Conservation (phyloP, 2,329 filamentous ascomycete genomes). For the Lachnellula subtilissima region DNA sequence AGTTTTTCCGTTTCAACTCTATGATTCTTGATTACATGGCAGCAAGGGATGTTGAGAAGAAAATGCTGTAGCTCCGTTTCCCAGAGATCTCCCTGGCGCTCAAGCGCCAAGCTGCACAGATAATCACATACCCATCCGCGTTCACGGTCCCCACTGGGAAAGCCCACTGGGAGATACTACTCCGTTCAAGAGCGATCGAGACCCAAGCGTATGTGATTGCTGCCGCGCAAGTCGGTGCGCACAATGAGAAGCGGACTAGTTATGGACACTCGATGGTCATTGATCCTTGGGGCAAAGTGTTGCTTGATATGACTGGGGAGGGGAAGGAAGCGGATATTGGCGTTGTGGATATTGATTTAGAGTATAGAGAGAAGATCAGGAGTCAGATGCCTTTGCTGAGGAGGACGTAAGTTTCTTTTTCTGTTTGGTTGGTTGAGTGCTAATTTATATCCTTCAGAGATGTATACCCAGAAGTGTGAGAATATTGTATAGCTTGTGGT, state of each 20-base stretch:
- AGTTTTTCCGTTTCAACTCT: slow-evolving; percentile 17
- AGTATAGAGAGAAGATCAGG: slow-evolving; percentile 46
- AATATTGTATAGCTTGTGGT: too few relatives aligned
- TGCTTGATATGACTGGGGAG: slow-evolving; percentile 57
- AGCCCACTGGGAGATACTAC: slow-evolving; percentile 79
- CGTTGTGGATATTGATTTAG: slow-evolving; percentile 50
- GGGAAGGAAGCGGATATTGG: slow-evolving; percentile 40
- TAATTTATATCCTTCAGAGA: slow-evolving; percentile 18
- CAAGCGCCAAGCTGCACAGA: slow-evolving; percentile 61
- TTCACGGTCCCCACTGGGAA: slow-evolving; percentile 83
- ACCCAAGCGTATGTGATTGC: slow-evolving; percentile 84
- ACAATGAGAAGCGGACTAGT: slow-evolving; percentile 70
- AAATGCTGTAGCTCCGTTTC: slow-evolving; percentile 57
- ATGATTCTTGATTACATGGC: background rate
- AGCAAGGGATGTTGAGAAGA: background rate
- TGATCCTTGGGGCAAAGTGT: slow-evolving; percentile 77
- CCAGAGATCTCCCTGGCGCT: slow-evolving; percentile 69
- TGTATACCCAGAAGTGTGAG: slow-evolving; percentile 15
- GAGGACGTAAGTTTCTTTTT: slow-evolving; percentile 33
- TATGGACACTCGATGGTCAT: slow-evolving; percentile 85
- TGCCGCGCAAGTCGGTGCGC: slow-evolving; percentile 73
- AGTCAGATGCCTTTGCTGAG: slow-evolving; percentile 53
- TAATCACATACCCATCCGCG: slow-evolving; percentile 82
- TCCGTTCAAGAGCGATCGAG: slow-evolving; percentile 80
- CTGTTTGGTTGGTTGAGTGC: background rate